Evolutionary conservation across 306 rosid species (phyloP).

Genomic region (Elaeagnus macrophylla): DNA sequence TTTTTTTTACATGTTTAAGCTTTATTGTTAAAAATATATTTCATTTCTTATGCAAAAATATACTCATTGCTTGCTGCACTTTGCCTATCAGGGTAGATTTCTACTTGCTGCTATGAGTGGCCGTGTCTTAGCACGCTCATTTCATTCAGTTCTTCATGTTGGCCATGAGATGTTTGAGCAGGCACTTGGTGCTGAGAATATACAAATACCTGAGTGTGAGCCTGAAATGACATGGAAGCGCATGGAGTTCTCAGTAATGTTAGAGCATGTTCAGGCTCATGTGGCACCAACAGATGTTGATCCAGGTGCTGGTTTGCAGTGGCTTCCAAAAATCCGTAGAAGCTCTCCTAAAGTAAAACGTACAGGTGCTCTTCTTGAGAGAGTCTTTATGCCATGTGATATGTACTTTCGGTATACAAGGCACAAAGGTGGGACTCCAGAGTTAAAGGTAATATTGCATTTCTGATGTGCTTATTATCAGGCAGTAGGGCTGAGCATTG

Average conservation of each 20-base stretch:
- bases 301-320: constrained; percentile 99
- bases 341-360: constrained; percentile 98
- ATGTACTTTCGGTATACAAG: constrained; percentile 96
- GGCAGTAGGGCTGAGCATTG: not conserved
- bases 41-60: not conserved
- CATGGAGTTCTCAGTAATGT: constrained; percentile 87
- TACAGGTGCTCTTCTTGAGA: constrained; percentile 98
- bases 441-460: constrained; percentile 47
- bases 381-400: constrained; percentile 98
- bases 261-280: constrained; percentile 98
- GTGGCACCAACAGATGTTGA: constrained; percentile 99
- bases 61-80: constrained; percentile 9
- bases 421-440: constrained; percentile 97
- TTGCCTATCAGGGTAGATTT: constrained; percentile 73
- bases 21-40: no score
- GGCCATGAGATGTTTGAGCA: constrained; percentile 91
- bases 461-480: no score
- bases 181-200: constrained; percentile 62
- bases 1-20: no score
- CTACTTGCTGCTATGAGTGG: constrained; percentile 99
- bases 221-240: constrained; percentile 98
- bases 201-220: constrained; percentile 55
- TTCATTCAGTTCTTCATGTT: constrained; percentile 86
- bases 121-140: constrained; percentile 86
- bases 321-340: constrained; percentile 92